These are phyloP conservation scores for Populus simonii DNA, from an alignment of 345 rosid genomes.

Conservation along the genomic window DNA sequence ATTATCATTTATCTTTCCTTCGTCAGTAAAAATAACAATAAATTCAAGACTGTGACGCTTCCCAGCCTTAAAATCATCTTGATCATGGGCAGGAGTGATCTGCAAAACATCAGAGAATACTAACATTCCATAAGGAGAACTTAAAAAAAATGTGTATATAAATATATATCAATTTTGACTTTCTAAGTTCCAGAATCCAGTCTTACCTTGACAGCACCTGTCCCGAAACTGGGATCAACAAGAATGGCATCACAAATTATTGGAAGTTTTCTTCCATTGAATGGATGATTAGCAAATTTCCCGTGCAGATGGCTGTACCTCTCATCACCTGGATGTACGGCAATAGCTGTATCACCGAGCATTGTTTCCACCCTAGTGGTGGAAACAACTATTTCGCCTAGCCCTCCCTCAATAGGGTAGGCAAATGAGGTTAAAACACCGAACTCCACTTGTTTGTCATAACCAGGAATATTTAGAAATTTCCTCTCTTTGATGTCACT, in stretches of 20 bases:
- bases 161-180: not conserved
- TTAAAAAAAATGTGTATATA: not conserved
- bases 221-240: slow-evolving; percentile 87
- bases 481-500: slow-evolving; percentile 74
- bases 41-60: slow-evolving; percentile 80
- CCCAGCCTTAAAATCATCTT: slow-evolving; percentile 90
- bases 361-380: slow-evolving; percentile 97
- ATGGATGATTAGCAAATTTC: slow-evolving; percentile 82
- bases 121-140: slow-evolving; percentile 1
- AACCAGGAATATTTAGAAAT: slow-evolving; percentile 64
- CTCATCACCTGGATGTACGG: slow-evolving; percentile 78
- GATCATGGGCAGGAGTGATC: slow-evolving; percentile 99
- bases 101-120: slow-evolving; percentile 27
- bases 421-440: slow-evolving; percentile 91
- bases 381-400: slow-evolving; percentile 91
- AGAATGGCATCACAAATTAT: slow-evolving; percentile 73
- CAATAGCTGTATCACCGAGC: slow-evolving; percentile 96
- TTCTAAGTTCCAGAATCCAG: slow-evolving; percentile 2
- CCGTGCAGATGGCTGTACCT: slow-evolving; percentile 83
- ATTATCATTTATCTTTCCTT: slow-evolving; percentile 80
- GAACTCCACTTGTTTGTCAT: slow-evolving; percentile 82
- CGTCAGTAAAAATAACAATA: slow-evolving; percentile 83
- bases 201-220: slow-evolving; percentile 93
- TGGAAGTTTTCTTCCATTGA: slow-evolving; percentile 80
- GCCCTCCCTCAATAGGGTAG: slow-evolving; percentile 69